Conservation (phyloP, 805 yeast species). For the Cyberlindnera mycetangii region DNA sequence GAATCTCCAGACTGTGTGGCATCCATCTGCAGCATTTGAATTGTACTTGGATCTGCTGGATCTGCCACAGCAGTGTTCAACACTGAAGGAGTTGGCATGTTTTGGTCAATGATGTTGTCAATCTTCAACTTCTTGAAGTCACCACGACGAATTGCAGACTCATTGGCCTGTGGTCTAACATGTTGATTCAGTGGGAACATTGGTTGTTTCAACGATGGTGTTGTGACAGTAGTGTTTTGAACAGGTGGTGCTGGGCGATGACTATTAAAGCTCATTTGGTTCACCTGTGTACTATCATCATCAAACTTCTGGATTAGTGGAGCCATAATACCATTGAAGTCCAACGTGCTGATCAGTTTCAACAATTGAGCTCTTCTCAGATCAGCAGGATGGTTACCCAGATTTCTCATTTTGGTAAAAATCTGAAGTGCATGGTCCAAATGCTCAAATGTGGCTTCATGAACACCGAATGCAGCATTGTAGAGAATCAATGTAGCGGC, state of each 20-base stretch:
- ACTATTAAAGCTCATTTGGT: slow-evolving; percentile 15
- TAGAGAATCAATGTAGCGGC: slow-evolving; percentile 71
- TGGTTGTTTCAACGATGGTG: background rate
- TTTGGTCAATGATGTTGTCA: slow-evolving; percentile 15
- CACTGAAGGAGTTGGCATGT: slow-evolving; percentile 17
- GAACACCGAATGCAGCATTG: slow-evolving; percentile 79
- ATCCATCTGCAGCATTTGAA: slow-evolving; percentile 27
- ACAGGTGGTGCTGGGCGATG: slow-evolving; percentile 9
- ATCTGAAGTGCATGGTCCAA: slow-evolving; percentile 68
- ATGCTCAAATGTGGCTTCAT: slow-evolving; percentile 68
- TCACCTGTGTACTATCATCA: slow-evolving; percentile 31
- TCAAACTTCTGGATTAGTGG: slow-evolving; percentile 56
- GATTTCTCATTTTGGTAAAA: slow-evolving; percentile 69
- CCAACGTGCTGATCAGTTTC: slow-evolving; percentile 60
- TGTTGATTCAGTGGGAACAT: slow-evolving; percentile 1
- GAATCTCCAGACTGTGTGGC: slow-evolving; percentile 40
- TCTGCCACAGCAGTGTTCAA: slow-evolving; percentile 21
- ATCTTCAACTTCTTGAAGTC: slow-evolving; percentile 18
- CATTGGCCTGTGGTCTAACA: slow-evolving; percentile 8
- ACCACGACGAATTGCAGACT: slow-evolving; percentile 19
- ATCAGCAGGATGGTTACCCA: slow-evolving; percentile 81
- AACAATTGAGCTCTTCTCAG: slow-evolving; percentile 68
- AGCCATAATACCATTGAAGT: slow-evolving; percentile 63
- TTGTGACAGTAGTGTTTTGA: background rate
- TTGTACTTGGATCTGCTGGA: slow-evolving; percentile 27